Percentiles rank a stretch among this genome's conserved stretches.
phyloP scores from a whole-genome alignment of 2,329 filamentous ascomycete genomes.

The Alternaria sp. region DNA sequence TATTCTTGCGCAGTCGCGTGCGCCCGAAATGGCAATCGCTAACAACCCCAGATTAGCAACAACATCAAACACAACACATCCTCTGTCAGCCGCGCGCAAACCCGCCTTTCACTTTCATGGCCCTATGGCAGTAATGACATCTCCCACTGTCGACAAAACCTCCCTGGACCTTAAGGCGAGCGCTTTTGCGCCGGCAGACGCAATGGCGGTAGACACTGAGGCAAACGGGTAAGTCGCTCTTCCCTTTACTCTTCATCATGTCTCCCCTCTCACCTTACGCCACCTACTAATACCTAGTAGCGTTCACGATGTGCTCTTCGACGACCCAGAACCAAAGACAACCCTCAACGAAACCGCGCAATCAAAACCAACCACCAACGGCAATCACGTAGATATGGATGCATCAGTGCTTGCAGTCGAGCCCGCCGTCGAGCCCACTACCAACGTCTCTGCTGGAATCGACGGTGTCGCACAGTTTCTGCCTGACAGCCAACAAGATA shows the following conservation, averaged over 20 bases:
- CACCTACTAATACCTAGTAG: slow-evolving; percentile 32
- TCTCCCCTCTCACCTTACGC: slow-evolving; percentile 20
- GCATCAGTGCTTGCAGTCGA: slow-evolving; percentile 36
- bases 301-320: slow-evolving; percentile 47
- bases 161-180: slow-evolving; percentile 61
- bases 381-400: slow-evolving; percentile 37
- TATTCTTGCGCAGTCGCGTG: slow-evolving; percentile 27
- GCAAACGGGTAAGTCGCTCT: slow-evolving; percentile 67
- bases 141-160: slow-evolving; percentile 47
- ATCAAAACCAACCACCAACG: slow-evolving; percentile 42
- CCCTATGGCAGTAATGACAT: slow-evolving; percentile 53
- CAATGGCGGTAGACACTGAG: slow-evolving; percentile 62
- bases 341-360: slow-evolving; percentile 31
- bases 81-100: slow-evolving; percentile 32
- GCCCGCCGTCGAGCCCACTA: slow-evolving; percentile 48
- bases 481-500: slow-evolving; percentile 51
- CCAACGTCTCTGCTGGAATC: slow-evolving; percentile 55
- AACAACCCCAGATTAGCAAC: slow-evolving; percentile 24
- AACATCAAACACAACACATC: slow-evolving; percentile 16
- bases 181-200: slow-evolving; percentile 56
- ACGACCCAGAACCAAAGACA: slow-evolving; percentile 37
- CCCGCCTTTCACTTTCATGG: slow-evolving; percentile 42
- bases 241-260: slow-evolving; percentile 19
- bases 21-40: slow-evolving; percentile 22
- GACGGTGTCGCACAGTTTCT: slow-evolving; percentile 55